phyloP scores from a whole-genome alignment of 2,329 filamentous ascomycete species.

The Cladosporium sp. region DNA sequence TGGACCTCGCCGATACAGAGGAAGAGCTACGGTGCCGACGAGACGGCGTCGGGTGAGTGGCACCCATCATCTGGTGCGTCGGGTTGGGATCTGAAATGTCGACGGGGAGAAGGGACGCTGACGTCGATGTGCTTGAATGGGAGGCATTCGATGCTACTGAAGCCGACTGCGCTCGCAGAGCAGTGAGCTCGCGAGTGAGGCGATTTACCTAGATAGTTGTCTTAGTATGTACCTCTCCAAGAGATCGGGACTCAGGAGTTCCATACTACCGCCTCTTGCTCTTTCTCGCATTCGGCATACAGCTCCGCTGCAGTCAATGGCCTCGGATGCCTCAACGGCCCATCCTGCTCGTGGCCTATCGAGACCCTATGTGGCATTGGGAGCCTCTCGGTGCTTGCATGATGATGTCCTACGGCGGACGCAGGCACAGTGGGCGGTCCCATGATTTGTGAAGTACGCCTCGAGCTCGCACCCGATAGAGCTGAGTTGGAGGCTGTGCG shows the following conservation, averaged over 20 bases:
- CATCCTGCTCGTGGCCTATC: conserved; percentile 15
- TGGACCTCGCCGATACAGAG: conserved; percentile 14
- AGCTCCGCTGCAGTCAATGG: conserved; percentile 86
- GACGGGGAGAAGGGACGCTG: conserved; percentile 37
- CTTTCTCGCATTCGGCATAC: conserved; percentile 85
- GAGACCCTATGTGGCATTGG: conserved; percentile 16
- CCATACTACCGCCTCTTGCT: conserved; percentile 85
- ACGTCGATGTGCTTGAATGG: conserved; percentile 49
- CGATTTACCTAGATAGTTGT: conserved; percentile 70
- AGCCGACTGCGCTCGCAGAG: conserved; percentile 67
- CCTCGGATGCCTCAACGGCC: conserved; percentile 76
- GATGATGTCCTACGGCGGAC: conserved; percentile 13
- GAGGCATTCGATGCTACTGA: conserved; percentile 56
- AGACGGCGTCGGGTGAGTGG: conserved; percentile 49
- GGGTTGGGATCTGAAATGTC: conserved; percentile 46
- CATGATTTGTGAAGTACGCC: conserved; percentile 43
- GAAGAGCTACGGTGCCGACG: conserved; percentile 44
- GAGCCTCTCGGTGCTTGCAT: conserved; percentile 3
- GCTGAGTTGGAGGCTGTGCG: conserved; percentile 27
- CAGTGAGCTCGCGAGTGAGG: conserved; percentile 78
- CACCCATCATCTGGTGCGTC: conserved; percentile 41
- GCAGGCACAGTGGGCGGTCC: conserved; percentile 15
- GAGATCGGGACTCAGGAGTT: background rate
- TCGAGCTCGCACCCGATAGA: conserved; percentile 33
- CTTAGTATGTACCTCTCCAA: background rate